Evolutionary conservation across 2,329 filamentous ascomycete genomes (phyloP), one percentile per base, ranked within the genome.

Genomic region (Dichotomopilus funicola): DNA sequence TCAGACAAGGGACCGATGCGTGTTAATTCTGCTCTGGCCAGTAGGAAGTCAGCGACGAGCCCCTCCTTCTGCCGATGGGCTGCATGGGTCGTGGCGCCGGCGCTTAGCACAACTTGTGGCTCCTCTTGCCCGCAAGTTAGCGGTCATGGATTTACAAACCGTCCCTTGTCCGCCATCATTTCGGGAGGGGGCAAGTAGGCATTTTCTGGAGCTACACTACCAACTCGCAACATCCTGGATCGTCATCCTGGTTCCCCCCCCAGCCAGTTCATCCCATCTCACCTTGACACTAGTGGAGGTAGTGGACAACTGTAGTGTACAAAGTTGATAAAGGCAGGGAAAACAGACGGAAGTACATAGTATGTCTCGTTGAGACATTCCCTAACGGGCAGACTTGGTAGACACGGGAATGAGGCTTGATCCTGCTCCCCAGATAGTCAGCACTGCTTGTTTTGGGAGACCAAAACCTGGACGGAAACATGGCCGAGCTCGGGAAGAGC

Each of bases 1-100:
- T 43, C 57, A 52, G 9, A 38, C 53, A 51, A 49, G 54, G 52
- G 13, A n/a, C 41, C 65, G 44, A 53, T 72, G 72, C 68, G 68
- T 68, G 65, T 70, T 66, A 71, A 70, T 62, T 58, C 57, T 49
- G 44, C 34, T 59, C 51, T 58, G 59, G 60, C 70, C 70, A 73
- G 67, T 72, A 62, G 62, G 58, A 68, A 43, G 51, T 19, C 37
- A 54, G 47, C 50, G 44, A 62, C 54, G 57, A 59, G 62, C 58
- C 57, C 59, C 57, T 65, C 58, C 58, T 65, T 64, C 61, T 64
- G 63, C 66, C 60, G 63, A 65, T 57, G 59, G 72, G 71, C 73
- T 76, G 76, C 76, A 78, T 73, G 70, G 68, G 69, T 66, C 66
- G 65, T 68, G 73, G 73, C 73, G 69, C 75, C 74, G 76, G 79